Evolutionary conservation across 352 stramenopile species (phyloP), one percentile per base, ranked within the genome.

Genomic region (Pythium pectinolyticum): DNA sequence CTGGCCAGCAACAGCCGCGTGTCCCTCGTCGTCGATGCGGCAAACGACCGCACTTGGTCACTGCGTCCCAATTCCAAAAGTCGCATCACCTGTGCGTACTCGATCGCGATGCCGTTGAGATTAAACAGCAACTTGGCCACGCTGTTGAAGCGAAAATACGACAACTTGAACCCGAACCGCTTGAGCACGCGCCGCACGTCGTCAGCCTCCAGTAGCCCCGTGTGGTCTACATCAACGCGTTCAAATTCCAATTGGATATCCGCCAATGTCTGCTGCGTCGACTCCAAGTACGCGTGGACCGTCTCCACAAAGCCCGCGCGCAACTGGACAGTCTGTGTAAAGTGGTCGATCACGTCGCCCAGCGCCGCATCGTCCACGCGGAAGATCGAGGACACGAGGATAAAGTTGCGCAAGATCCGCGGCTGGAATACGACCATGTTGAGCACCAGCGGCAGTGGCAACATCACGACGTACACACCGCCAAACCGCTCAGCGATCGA

Each of bases 111-210:
- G 24, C 65, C 57, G 8, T 47, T 39, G 14, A 72, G 22, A 28
- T 67, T 32, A 28, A 72, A 72, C 3, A 72, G 58, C 57, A 72
- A 20, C 28, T 56, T 60, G 30, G 65, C 65, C 22, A 72, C 65
- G 37, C 65, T 72, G 58, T 72, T 72, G 58, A 72, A 72, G 11
- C 53, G 45, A 34, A 72, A 72, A 53, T 40, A 72, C 32, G 65
- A 67, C 4, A 72, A 47, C 46, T 61, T 63, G 53, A 72, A 67
- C 7, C 65, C 65, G 22, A 67, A 72, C 7, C 46, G 57, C 3
- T 40, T 25, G 12, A 72, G 41, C 47, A 65, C 65, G 24, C 64
- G 54, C 8, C 65, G 65, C 48, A 72, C 58, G 20, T 72, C 58
- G 27, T 68, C 58, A 0, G 57, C 37, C 3, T 72, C 47, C n/a